Evolutionary conservation across 371 early-diverging fungal genomes (phyloP).

Genomic region (Dipsacomyces acuminosporus): DNA sequence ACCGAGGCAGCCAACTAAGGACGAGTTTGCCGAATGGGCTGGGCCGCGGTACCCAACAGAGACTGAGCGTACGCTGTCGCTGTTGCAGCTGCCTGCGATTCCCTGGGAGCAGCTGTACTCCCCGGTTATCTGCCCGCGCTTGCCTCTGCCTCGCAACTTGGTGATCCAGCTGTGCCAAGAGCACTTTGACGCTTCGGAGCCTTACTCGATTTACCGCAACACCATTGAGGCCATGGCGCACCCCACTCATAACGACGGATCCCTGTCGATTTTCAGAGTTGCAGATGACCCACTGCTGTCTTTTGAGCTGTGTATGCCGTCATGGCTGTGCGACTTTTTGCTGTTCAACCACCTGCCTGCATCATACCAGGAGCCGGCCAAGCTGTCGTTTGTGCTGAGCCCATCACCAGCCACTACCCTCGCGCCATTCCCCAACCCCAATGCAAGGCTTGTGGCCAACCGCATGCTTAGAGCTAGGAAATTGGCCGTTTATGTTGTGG

Average conservation of each 20-base stretch:
- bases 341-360: slow-evolving; percentile 58
- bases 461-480: slow-evolving; percentile 83
- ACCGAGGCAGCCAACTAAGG: background rate
- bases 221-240: slow-evolving; percentile 7
- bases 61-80: slow-evolving; percentile 39
- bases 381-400: slow-evolving; percentile 76
- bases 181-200: slow-evolving; percentile 27
- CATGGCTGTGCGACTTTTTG: slow-evolving; percentile 62
- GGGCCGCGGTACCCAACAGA: slow-evolving; percentile 44
- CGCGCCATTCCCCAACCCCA: slow-evolving; percentile 34
- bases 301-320: slow-evolving; percentile 50
- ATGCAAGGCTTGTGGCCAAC: slow-evolving; percentile 70
- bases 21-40: slow-evolving; percentile 40
- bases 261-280: slow-evolving; percentile 21
- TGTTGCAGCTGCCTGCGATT: slow-evolving; percentile 21
- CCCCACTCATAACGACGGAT: background rate
- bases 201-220: slow-evolving; percentile 34
- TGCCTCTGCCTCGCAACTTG: slow-evolving; percentile 36
- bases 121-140: slow-evolving; percentile 38
- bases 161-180: slow-evolving; percentile 30
- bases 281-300: slow-evolving; percentile 40
- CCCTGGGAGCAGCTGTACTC: slow-evolving; percentile 45
- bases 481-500: slow-evolving; percentile 72
- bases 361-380: slow-evolving; percentile 67
- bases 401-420: slow-evolving; percentile 56